These are phyloP conservation scores for Talaromyces rugulosus DNA, from an alignment of 2,329 filamentous ascomycete genomes.

Conservation along the genomic window DNA sequence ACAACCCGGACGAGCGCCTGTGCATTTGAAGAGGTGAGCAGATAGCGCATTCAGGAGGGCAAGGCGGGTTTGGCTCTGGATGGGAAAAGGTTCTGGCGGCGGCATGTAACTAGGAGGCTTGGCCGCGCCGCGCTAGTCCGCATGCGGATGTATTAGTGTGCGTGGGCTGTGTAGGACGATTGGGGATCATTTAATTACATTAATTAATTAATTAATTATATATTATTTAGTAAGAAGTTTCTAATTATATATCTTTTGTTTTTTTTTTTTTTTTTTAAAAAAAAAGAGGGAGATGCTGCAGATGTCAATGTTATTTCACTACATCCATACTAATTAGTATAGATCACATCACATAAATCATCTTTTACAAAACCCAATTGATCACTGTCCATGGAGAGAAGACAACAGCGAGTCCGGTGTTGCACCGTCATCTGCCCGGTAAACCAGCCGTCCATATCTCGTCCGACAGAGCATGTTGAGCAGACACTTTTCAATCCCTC, in stretches of 20 bases:
- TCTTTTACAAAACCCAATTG: neutral
- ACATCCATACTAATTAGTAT: neutral
- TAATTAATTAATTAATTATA: neutral
- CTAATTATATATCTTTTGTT: neutral
- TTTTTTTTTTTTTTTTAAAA: no score
- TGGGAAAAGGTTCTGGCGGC: neutral
- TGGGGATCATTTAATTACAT: no score
- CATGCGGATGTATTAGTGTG: neutral
- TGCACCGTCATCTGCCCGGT: neutral
- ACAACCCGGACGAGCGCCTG: constrained; percentile 43
- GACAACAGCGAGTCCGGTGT: constrained; percentile 12
- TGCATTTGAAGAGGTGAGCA: constrained; percentile 39
- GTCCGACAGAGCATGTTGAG: constrained; percentile 11
- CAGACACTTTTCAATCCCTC: constrained; percentile 10
- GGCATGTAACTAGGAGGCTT: neutral
- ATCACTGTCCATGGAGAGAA: constrained; percentile 8
- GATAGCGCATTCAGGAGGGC: constrained; percentile 29
- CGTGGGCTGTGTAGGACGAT: no score
- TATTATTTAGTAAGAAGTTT: neutral
- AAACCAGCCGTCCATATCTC: neutral
- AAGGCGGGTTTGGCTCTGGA: neutral
- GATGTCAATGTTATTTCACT: neutral
- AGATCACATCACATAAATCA: no score
- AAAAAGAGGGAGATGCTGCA: no score
- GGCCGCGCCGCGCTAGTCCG: neutral